These are phyloP conservation scores for Erythrobasidium hasegawianum DNA, from an alignment of 1,284 basidiomycete species.

Conservation along the genomic window DNA sequence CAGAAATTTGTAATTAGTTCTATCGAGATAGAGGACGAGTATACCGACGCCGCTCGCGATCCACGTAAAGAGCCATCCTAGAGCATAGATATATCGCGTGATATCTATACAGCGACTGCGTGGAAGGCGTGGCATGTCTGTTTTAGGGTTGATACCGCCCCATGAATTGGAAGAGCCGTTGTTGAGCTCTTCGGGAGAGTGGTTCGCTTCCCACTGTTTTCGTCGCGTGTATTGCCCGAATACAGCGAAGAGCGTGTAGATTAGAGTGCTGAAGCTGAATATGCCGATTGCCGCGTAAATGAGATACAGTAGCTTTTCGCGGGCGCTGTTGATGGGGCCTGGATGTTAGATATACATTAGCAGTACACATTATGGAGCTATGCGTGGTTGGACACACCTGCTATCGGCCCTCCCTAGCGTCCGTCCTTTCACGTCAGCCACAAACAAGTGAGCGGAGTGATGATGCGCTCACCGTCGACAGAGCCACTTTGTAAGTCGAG, in stretches of 20 bases:
- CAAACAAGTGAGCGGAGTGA: neutral
- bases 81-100: neutral
- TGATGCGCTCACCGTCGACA: neutral
- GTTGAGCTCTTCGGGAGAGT: neutral
- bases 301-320: neutral
- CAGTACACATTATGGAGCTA: neutral
- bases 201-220: neutral
- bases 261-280: neutral
- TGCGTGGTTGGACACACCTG: neutral
- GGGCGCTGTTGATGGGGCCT: neutral
- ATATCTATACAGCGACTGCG: neutral
- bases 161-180: neutral
- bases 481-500: neutral
- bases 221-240: slow-evolving; percentile 2
- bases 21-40: neutral
- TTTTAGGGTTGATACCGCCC: neutral
- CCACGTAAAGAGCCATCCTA: neutral
- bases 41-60: neutral
- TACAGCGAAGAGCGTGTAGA: neutral
- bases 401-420: slow-evolving; percentile 1
- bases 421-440: neutral
- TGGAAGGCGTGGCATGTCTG: neutral
- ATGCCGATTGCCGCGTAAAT: neutral
- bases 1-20: neutral
- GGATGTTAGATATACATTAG: neutral